A percentile compares a stretch with the other conserved stretches of the same genome.
These are phyloP conservation scores for Biscogniauxia mediterranea DNA, from an alignment of 2,329 filamentous ascomycete genomes.

Conservation along the genomic window DNA sequence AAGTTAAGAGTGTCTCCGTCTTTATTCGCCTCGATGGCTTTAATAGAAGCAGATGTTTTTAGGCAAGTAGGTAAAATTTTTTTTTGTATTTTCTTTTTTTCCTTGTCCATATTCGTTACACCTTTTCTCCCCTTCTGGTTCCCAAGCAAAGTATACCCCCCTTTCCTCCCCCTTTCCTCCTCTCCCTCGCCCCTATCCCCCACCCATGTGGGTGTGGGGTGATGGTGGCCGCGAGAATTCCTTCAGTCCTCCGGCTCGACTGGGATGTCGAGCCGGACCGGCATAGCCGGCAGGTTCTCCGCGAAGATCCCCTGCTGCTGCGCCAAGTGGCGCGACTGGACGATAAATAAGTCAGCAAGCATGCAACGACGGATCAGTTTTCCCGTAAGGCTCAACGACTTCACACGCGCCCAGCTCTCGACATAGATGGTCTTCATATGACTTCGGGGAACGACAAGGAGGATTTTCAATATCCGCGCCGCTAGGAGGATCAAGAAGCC, in stretches of 20 bases:
- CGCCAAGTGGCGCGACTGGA: conserved; percentile 11
- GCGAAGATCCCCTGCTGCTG: conserved; percentile 4
- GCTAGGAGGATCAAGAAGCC: conserved; percentile 69
- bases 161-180: background rate
- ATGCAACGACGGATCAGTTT: conserved; percentile 54
- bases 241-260: background rate
- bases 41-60: no score
- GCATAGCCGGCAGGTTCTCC: conserved; percentile 18
- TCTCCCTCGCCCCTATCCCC: background rate
- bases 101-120: no score
- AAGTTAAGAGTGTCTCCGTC: no score
- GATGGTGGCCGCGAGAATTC: background rate
- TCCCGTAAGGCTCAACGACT: conserved; percentile 79
- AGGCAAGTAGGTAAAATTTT: no score
- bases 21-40: no score
- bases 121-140: no score
- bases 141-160: no score
- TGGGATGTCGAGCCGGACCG: conserved; percentile 5
- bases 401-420: conserved; percentile 89
- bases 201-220: background rate
- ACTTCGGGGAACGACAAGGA: conserved; percentile 43
- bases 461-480: conserved; percentile 48
- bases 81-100: no score
- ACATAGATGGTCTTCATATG: conserved; percentile 78
- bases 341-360: conserved; percentile 21